Evolutionary conservation across 306 rosid species (phyloP).

Genomic region (Phaseolus lunatus): DNA sequence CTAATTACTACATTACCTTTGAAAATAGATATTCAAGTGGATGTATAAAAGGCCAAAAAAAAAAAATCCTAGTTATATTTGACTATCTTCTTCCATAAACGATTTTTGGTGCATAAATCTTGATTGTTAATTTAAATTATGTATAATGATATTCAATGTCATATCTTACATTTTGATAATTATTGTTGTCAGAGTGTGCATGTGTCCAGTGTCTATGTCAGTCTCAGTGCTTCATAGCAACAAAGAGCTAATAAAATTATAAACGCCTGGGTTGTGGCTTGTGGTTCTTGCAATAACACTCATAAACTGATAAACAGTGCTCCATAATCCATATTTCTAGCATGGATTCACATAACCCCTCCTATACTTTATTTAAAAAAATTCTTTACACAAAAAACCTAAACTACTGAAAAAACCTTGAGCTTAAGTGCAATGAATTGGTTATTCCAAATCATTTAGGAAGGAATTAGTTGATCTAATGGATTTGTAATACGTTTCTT

Average conservation of each 20-base stretch:
- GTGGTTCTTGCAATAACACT: background rate
- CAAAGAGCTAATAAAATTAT: background rate
- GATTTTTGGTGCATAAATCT: too few species aligned
- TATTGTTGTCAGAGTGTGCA: too few species aligned
- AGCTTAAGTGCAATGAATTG: background rate
- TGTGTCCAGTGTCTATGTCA: too few species aligned
- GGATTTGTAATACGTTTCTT: background rate
- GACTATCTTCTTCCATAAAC: too few species aligned
- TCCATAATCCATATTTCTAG: background rate
- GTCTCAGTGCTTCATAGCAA: background rate
- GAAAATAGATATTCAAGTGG: too few species aligned
- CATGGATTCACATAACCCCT: background rate
- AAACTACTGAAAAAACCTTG: background rate
- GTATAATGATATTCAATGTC: too few species aligned
- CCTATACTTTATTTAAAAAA: slow-evolving; percentile 4
- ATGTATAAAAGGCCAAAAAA: too few species aligned
- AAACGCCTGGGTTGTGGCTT: background rate
- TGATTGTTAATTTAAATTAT: too few species aligned
- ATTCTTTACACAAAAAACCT: background rate
- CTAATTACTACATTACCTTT: too few species aligned
- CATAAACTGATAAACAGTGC: background rate
- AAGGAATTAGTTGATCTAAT: slow-evolving; percentile 3
- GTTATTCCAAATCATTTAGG: background rate
- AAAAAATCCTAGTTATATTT: too few species aligned
- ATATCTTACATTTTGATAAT: too few species aligned